Evolutionary conservation across 192 early-diverging fungal genomes (phyloP), one percentile per base, ranked within the genome.

Genomic region (Linnemannia hyalina): DNA sequence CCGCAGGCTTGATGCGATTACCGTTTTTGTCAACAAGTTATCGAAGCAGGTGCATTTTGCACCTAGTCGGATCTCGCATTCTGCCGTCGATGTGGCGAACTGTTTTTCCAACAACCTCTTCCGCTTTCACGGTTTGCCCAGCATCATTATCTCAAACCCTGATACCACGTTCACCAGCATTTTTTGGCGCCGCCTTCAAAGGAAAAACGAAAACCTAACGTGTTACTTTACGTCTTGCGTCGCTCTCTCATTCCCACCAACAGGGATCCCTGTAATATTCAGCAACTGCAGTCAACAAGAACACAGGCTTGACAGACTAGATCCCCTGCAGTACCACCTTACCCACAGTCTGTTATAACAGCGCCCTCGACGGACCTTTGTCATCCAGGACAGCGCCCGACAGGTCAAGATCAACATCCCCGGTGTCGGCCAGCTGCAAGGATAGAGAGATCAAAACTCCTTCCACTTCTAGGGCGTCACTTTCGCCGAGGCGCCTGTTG

Each of bases 381-480:
- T 44, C 3, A 26, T 74, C 41, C 42, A 80, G 23, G 78, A 80
- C 54, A 73, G 70, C 9, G 52, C 70, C 16, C 78, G 78, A 55
- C 78, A 73, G 70, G 5, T 80, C 78, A 80, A 69, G n/a, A 36
- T 80, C 36, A 47, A 80, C 38, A 49, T 70, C 52, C 78, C 72
- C 18, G 47, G 29, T 49, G 46, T 74, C 22, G 72, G 72, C n/a
- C 38, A 36, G n/a, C 42, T 74, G 29, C 72, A 74, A 42, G 49
- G 72, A 35, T 74, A 46, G 72, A 41, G 72, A 26, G 72, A 74
- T 20, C 72, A 74, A 36, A 74, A 44, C 29, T 46, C 72, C 5
- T 74, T 74, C 72, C 72, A 49, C 6, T 89, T 86, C 65, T 57
- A 86, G n/a, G 90, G 90, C 16, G 91, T 91, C 44, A 88, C 84